Percentiles rank a stretch among this genome's conserved stretches.
Conservation (phyloP, 495 filamentous ascomycete species). For the Sphaerosporella brunnea region DNA sequence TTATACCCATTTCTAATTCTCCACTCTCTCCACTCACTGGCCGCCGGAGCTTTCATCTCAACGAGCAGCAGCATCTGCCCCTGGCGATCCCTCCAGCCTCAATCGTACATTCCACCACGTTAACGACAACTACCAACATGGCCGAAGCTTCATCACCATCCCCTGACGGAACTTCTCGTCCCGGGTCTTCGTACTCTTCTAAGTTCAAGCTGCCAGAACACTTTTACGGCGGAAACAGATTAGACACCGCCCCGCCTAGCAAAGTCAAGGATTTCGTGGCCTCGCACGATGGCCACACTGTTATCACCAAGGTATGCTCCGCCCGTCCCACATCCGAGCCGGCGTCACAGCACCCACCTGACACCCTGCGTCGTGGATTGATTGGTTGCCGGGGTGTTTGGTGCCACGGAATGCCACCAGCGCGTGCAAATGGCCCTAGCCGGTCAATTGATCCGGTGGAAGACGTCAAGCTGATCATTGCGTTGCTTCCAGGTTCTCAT, state of each 20-base stretch:
- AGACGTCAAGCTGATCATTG: too few relatives aligned
- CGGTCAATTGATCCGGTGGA: constrained; percentile 1
- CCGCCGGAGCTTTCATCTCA: constrained; percentile 2
- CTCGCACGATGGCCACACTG: constrained; percentile 77
- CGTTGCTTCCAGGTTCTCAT: constrained; percentile 95
- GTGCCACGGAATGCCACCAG: too few relatives aligned
- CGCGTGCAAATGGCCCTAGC: too few relatives aligned
- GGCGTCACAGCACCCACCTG: too few relatives aligned
- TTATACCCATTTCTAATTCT: constrained; percentile 6
- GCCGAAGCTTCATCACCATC: background rate
- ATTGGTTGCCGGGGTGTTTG: too few relatives aligned
- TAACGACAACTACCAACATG: background rate
- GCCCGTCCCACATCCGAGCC: too few relatives aligned
- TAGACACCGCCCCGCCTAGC: constrained; percentile 59
- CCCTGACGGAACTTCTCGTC: background rate
- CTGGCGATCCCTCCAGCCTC: too few relatives aligned
- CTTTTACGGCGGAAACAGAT: constrained; percentile 86
- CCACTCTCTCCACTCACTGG: background rate
- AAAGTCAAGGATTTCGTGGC: constrained; percentile 90
- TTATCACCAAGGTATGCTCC: constrained; percentile 76
- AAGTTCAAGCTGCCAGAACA: constrained; percentile 69
- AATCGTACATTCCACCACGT: background rate
- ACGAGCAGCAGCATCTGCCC: background rate
- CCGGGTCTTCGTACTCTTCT: constrained; percentile 36
- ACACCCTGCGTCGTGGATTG: too few relatives aligned